These are phyloP conservation scores for Aspergillus cristatus DNA, from an alignment of 495 filamentous ascomycete genomes.

Conservation along the genomic window DNA sequence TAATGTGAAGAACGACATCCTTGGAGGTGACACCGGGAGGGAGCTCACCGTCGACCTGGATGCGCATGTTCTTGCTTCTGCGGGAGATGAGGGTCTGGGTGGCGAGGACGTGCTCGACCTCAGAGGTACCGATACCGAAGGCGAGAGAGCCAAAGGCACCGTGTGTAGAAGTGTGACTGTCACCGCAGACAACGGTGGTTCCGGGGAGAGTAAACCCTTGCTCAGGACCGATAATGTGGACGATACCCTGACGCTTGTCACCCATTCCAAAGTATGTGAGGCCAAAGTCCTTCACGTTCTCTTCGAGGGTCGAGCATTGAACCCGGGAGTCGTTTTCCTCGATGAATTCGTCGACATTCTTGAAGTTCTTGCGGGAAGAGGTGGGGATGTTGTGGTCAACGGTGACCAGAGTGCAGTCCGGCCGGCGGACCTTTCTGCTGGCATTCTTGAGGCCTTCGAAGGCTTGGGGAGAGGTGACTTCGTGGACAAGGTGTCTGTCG, in stretches of 20 bases:
- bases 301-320: constrained; percentile 90
- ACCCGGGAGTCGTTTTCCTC: constrained; percentile 86
- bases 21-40: constrained; percentile 92
- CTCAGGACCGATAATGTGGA: constrained; percentile 98
- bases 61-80: constrained; percentile 95
- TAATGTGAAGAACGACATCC: constrained; percentile 89
- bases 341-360: constrained; percentile 77
- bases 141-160: constrained; percentile 93
- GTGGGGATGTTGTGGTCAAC: constrained; percentile 96
- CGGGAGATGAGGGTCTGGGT: constrained; percentile 92
- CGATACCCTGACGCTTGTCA: constrained; percentile 95
- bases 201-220: constrained; percentile 97
- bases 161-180: constrained; percentile 96
- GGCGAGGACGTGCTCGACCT: constrained; percentile 96
- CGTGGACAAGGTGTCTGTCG: constrained; percentile 91
- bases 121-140: constrained; percentile 95
- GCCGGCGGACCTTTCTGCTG: constrained; percentile 74
- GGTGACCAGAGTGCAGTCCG: constrained; percentile 93
- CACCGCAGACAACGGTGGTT: constrained; percentile 94
- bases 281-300: constrained; percentile 94
- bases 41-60: constrained; percentile 87
- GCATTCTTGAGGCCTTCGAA: constrained; percentile 92
- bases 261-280: constrained; percentile 96
- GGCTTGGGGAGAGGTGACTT: constrained; percentile 98
- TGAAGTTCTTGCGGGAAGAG: constrained; percentile 77